Evolutionary conservation across 176 grass and related monocot species (phyloP), one percentile per base, ranked within the genome.

Genomic region (Rhynchospora tenuis): DNA sequence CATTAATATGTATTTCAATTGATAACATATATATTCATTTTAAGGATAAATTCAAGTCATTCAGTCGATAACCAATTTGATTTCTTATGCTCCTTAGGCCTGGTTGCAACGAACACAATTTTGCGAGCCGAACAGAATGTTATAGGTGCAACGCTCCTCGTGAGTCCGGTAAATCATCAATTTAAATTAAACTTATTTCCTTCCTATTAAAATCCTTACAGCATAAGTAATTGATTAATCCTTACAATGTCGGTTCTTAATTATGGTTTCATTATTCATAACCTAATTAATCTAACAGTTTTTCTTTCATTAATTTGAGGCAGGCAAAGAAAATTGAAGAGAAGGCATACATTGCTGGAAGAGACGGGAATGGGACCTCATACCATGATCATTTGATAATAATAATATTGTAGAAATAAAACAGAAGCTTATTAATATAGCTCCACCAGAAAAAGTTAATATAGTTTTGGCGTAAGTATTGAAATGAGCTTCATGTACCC

Each of bases 101-200:
- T 54, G 96, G 93, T 1, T 99, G 96, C 78, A 91, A 93, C 51
- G 89, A 86, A n/a, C 96, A 99, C 93, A 99, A 99, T 56, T 99
- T 93, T 65, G 93, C 96, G 16, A 95, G 93, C 23, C 91, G 96
- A 84, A 89, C 46, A 16, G 93, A 99, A 79, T 99, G 96, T 76
- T 93, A 89, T 66, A 82, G 89, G 75, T 99, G 95, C 86, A 88
- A 92, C 73, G 79, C 86, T 71, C 89, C 88, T 57, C 91, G 89
- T 84, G 92, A 94, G 78, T 62, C 86, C 83, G 89, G 93, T 96
- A 88, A 24, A 43, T 68, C 9, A 76, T 75, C 16, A 47, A 84
- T 22, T 7, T 12, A 51, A 85, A 77, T 33, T 22, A 61, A 27
- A 19, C 9, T 19, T 22, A 70, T 38, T 50, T 10, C 7, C 11